These are phyloP conservation scores for Linaria vulgaris DNA, from an alignment of 257 asterid species.

Conservation along the genomic window DNA sequence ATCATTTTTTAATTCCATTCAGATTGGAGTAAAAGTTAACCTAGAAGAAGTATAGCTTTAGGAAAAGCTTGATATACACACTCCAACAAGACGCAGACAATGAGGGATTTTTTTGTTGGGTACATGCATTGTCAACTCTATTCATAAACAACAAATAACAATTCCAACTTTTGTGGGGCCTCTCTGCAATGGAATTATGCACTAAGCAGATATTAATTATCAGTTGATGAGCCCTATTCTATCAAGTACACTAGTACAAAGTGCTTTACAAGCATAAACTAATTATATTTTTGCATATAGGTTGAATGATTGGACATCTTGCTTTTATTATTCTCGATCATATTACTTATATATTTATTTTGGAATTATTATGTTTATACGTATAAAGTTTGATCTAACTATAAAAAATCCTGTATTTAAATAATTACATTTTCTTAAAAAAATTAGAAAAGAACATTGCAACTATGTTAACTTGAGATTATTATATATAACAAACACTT, in stretches of 20 bases:
- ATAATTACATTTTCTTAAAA: too few relatives aligned
- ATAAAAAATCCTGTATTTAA: too few relatives aligned
- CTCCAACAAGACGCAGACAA: conserved; percentile 38
- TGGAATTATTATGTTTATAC: conserved; percentile 1
- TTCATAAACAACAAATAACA: not conserved
- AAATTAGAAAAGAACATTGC: too few relatives aligned
- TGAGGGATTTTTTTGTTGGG: not conserved
- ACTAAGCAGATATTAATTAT: conserved; percentile 15
- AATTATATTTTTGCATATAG: conserved; percentile 17
- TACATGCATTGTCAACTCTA: not conserved
- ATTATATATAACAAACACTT: too few relatives aligned
- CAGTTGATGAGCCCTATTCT: conserved; percentile 28
- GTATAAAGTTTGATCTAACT: not conserved
- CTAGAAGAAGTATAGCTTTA: not conserved
- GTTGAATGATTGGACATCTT: conserved; percentile 28
- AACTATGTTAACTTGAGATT: too few relatives aligned
- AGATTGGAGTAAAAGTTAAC: not conserved
- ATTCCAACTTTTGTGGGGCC: conserved; percentile 20
- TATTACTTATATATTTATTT: not conserved
- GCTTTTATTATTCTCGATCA: conserved; percentile 13
- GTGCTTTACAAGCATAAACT: conserved; percentile 19
- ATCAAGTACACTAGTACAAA: conserved; percentile 36
- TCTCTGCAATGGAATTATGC: not conserved
- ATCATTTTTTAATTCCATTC: conserved; percentile 24
- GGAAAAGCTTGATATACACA: conserved; percentile 31